Evolutionary conservation across 108 stramenopile genomes (phyloP), one percentile per base, ranked within the genome.

Genomic region (Skeletonema tropicum): DNA sequence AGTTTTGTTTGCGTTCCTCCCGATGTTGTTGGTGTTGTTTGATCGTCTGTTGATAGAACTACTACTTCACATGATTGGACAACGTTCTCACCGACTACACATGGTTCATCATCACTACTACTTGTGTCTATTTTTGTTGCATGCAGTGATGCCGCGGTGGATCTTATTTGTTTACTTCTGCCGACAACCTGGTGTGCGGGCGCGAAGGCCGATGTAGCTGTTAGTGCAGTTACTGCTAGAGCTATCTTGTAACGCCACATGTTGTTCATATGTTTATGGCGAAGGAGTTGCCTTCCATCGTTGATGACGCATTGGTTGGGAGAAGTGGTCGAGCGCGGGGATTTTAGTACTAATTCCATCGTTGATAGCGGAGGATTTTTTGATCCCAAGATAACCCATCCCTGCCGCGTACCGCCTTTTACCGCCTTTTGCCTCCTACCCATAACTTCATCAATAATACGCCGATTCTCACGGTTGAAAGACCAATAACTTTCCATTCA

Each of bases 1-100:
- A 81, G 26, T 46, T 75, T 66, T 21, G 65, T 68, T 79, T 85
- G 82, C 57, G 82, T 83, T 38, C 73, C 77, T 65, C n/a, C n/a
- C n/a, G 11, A 21, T 25, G 41, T 42, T 35, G 32, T 7, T 21
- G 57, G 23, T 42, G 25, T 26, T 42, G 21, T 32, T 13, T 57
- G n/a, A 58, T 42, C 42, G 1, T 12, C 49, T 29, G 46, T 5
- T 15, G 29, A 23, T n/a, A n/a, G n/a, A n/a, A n/a, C n/a, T 14
- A 66, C 11, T 2, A 66, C 15, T 8, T 71, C 65, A 58, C 82
- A 83, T 11, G 48, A 39, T 10, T 21, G 21, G 11, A 78, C 82
- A 0, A 74, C 46, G 30, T 78, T 78, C 25, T 21, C 42, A 19
- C 77, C 76, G 13, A 35, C 39, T 0, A 74, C 19, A 32, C 82